Evolutionary conservation across 257 asterid species (phyloP).

Genomic region (Solanum virginianum): DNA sequence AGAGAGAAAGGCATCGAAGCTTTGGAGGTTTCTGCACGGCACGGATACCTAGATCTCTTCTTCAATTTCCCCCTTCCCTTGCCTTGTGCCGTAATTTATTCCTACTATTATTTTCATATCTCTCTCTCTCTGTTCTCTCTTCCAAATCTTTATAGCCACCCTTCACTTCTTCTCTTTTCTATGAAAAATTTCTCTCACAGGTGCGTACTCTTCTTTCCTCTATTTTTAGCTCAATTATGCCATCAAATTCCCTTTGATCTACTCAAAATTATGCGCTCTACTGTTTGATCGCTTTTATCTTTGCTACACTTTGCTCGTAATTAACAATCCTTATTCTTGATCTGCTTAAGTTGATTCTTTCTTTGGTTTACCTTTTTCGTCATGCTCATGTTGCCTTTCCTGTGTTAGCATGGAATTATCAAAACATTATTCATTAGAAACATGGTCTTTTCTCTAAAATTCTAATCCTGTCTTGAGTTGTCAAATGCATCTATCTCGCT

Average conservation of each 20-base stretch:
- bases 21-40: constrained; percentile 87
- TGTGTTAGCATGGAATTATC: background rate
- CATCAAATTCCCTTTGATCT: constrained; percentile 15
- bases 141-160: background rate
- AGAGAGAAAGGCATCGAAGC: constrained; percentile 18
- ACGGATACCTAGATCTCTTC: constrained; percentile 92
- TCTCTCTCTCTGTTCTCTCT: constrained; percentile 9
- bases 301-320: background rate
- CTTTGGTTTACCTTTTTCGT: background rate
- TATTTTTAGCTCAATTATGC: background rate
- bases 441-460: background rate
- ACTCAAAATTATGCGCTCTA: constrained; percentile 10
- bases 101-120: constrained; percentile 18
- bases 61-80: constrained; percentile 42
- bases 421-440: background rate
- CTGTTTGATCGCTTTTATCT: constrained; percentile 22
- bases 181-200: constrained; percentile 10
- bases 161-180: background rate
- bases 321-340: constrained; percentile 17
- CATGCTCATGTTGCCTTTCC: background rate
- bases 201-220: constrained; percentile 7
- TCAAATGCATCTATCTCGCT: constrained; percentile 24
- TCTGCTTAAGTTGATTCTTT: constrained; percentile 3
- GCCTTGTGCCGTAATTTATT: constrained; percentile 82
- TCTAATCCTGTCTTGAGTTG: constrained; percentile 3